Percentiles rank a stretch among this genome's conserved stretches.
These are phyloP conservation scores for Raffaelea ambrosiae DNA, from an alignment of 2,329 filamentous ascomycete species.

Conservation along the genomic window DNA sequence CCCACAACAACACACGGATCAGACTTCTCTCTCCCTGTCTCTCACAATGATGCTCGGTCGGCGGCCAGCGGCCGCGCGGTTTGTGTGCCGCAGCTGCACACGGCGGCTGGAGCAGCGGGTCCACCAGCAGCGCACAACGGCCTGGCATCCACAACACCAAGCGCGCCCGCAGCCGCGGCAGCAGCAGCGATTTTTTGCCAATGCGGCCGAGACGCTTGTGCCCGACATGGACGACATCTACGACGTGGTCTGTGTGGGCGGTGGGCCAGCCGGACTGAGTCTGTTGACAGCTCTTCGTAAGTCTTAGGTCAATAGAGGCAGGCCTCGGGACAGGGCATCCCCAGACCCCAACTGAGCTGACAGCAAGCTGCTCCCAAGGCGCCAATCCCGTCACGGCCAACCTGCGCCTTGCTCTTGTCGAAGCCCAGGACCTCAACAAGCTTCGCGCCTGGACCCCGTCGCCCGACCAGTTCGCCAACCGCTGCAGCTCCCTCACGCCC, in stretches of 20 bases:
- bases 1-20: not conserved
- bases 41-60: conserved; percentile 7
- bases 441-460: conserved; percentile 58
- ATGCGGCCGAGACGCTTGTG: conserved; percentile 17
- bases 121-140: not conserved
- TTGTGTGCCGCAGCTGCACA: conserved; percentile 39
- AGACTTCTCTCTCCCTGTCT: too few relatives aligned
- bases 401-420: conserved; percentile 80
- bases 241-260: conserved; percentile 87
- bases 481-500: conserved; percentile 90
- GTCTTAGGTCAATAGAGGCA: conserved; percentile 16
- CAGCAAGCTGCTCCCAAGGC: too few relatives aligned
- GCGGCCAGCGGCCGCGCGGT: conserved; percentile 2
- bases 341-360: too few relatives aligned
- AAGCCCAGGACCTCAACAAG: conserved; percentile 75
- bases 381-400: conserved; percentile 65
- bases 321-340: too few relatives aligned
- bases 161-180: conserved; percentile 11
- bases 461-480: conserved; percentile 71
- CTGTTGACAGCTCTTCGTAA: conserved; percentile 68
- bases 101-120: conserved; percentile 21
- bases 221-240: conserved; percentile 60
- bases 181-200: conserved; percentile 32
- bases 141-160: too few relatives aligned
- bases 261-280: conserved; percentile 81